These are phyloP conservation scores for Fusarium hainanense DNA, from an alignment of 2,329 filamentous ascomycete genomes.

Conservation along the genomic window DNA sequence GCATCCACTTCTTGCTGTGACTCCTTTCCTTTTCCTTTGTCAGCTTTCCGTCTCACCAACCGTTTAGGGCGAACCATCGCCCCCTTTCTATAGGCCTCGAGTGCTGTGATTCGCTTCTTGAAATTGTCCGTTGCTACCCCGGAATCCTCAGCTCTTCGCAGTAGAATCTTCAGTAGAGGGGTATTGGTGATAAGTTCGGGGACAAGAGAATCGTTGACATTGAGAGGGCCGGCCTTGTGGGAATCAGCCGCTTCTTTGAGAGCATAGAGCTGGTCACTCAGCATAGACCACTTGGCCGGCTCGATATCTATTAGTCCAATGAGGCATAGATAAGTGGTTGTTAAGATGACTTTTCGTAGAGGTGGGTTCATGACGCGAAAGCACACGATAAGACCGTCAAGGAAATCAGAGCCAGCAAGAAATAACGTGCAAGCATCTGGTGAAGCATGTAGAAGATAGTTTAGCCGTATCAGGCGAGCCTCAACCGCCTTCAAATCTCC, in stretches of 20 bases:
- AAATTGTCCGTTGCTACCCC: constrained; percentile 65
- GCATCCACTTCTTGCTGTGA: constrained; percentile 52
- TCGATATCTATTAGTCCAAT: constrained; percentile 74
- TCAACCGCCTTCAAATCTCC: constrained; percentile 67
- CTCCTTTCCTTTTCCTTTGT: constrained; percentile 72
- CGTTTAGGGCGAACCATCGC: constrained; percentile 63
- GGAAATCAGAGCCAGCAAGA: constrained; percentile 86
- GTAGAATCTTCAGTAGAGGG: constrained; percentile 74
- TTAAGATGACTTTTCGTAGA: constrained; percentile 74
- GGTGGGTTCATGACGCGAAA: constrained; percentile 73
- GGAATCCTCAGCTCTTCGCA: constrained; percentile 62
- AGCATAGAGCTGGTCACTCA: constrained; percentile 86
- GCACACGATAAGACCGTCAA: constrained; percentile 77
- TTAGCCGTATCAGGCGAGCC: constrained; percentile 66
- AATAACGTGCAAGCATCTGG: constrained; percentile 70
- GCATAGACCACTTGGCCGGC: constrained; percentile 75
- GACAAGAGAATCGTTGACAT: constrained; percentile 77
- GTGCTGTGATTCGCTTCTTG: constrained; percentile 68
- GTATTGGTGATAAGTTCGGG: constrained; percentile 85
- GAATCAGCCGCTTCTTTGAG: constrained; percentile 78
- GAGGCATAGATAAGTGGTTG: constrained; percentile 80
- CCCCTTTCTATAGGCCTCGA: constrained; percentile 71
- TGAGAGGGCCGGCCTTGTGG: constrained; percentile 66
- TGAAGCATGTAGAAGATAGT: constrained; percentile 71
- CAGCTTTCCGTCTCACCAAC: constrained; percentile 63